Base-by-base conservation (phyloP, 2,329 filamentous ascomycete species). In the Xylaria sp. region DNA sequence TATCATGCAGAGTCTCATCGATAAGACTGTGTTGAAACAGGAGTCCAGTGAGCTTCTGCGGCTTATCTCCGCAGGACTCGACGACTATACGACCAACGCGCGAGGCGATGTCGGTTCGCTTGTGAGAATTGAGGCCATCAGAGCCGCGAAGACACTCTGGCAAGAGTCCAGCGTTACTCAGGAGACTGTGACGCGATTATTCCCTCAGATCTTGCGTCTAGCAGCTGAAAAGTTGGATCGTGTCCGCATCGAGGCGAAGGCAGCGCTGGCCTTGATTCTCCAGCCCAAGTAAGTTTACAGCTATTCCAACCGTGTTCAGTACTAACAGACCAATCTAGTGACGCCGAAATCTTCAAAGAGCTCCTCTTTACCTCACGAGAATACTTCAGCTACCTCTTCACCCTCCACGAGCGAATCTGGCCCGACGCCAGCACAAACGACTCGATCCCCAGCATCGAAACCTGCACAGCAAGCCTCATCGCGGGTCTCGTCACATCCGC, bases 61-160 rank as follows among this genome's bases (percentile, higher is more conserved):
- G 0, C 63, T 85, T 1, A 72, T 88, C 7, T 69, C 73, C 0
- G 80, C 82, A 47, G 85, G 87, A 0, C 75, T 99, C 34, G 88
- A 93, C 65, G 92, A 99, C 71, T 97, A 97, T 70, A 96, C 91
- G 0, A 92, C 91, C 2, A 93, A 91, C 65, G 87, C 92, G 11
- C 82, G 92, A 59, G 94, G 94, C 13, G 94, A 99, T 69, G 83
- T 97, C 53, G 94, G 94, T 4, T 96, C 92, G 0, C 83, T 92
- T 55, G 89, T 96, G 3, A 83, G 94, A 2, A 78, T 93, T 4
- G 88, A 92, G 72, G 92, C 91, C 23, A 81, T 97, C 10, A 81
- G 87, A 71, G 92, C 90, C 13, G 83, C 93, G 1, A 83, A 83
- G 61, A 85, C 84, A 2, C 78, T 91, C 1, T 85, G 82, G 75